A percentile compares a stretch with the other conserved stretches of the same genome.
Evolutionary conservation across 2,329 filamentous ascomycete species (phyloP).

Genomic region (Ophiocordyceps australis): DNA sequence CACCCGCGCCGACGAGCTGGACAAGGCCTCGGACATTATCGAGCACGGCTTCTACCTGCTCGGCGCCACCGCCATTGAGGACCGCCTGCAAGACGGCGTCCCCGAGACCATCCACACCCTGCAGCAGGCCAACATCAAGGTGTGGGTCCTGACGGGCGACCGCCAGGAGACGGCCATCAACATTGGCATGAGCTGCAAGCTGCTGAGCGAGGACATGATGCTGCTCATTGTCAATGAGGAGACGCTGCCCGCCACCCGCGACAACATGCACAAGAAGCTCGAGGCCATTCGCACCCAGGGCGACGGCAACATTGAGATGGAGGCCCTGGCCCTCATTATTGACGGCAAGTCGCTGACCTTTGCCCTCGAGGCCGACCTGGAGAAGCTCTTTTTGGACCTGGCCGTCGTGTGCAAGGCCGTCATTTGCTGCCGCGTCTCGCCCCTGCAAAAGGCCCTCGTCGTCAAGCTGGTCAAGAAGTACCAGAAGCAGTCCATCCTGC

Average conservation of each 20-base stretch:
- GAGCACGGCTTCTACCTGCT: constrained; percentile 83
- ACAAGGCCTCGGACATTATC: constrained; percentile 92
- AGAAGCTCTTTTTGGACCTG: constrained; percentile 83
- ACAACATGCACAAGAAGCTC: constrained; percentile 85
- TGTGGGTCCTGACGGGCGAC: constrained; percentile 96
- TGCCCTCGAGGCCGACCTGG: constrained; percentile 82
- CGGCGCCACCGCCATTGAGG: constrained; percentile 92
- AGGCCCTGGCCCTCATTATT: constrained; percentile 80
- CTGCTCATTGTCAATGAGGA: constrained; percentile 94
- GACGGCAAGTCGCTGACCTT: constrained; percentile 91
- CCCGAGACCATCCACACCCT: constrained; percentile 96
- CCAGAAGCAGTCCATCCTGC: constrained; percentile 74
- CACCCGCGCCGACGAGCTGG: constrained; percentile 82
- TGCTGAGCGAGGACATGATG: constrained; percentile 98
- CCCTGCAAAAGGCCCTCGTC: constrained; percentile 89
- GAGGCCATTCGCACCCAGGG: constrained; percentile 77
- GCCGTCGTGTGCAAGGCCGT: constrained; percentile 97
- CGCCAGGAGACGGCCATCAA: constrained; percentile 98
- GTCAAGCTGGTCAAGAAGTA: constrained; percentile 94
- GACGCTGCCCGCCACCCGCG: constrained; percentile 54
- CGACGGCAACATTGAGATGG: constrained; percentile 57
- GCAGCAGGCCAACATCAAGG: constrained; percentile 92
- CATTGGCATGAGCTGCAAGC: constrained; percentile 98
- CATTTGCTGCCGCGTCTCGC: constrained; percentile 93
- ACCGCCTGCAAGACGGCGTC: constrained; percentile 90